These are phyloP conservation scores for Beta corolliflora DNA, from an alignment of 179 eudicot species.

Conservation along the genomic window DNA sequence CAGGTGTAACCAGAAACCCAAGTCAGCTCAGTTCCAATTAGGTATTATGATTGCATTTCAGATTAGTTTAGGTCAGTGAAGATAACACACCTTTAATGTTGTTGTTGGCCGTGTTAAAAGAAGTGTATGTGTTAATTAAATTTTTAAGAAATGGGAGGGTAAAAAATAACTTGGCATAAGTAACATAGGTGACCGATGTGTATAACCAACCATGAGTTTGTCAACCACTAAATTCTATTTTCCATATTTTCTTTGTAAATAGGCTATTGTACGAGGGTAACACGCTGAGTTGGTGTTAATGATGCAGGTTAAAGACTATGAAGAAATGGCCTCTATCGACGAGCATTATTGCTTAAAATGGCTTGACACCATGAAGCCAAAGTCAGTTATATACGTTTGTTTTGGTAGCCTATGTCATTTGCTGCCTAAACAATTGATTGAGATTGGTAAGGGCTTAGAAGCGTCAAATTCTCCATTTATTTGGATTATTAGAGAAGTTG, in stretches of 20 bases:
- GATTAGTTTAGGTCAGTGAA: no score
- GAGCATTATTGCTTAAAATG: slow-evolving; percentile 38
- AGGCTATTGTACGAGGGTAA: neutral
- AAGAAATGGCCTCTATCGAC: slow-evolving; percentile 19
- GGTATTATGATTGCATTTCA: no score
- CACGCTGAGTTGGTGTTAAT: slow-evolving; percentile 11
- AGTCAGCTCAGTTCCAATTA: no score
- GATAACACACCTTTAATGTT: no score
- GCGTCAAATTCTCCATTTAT: slow-evolving; percentile 43
- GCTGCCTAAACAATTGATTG: slow-evolving; percentile 34
- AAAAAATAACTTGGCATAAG: no score
- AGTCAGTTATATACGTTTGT: slow-evolving; percentile 44
- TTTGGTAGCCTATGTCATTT: slow-evolving; percentile 52
- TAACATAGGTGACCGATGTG: no score
- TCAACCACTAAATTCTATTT: neutral
- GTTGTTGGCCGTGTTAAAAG: no score
- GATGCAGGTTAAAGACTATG: neutral
- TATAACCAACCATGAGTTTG: neutral
- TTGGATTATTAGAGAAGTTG: slow-evolving; percentile 42
- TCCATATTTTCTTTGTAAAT: no score
- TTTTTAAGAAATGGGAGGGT: no score
- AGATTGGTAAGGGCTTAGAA: slow-evolving; percentile 49
- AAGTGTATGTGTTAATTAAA: no score
- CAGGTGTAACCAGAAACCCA: no score
- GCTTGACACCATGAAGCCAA: slow-evolving; percentile 42